These are phyloP conservation scores for Helicostylum pulchrum DNA, from an alignment of 192 early-diverging fungal species.

Conservation along the genomic window DNA sequence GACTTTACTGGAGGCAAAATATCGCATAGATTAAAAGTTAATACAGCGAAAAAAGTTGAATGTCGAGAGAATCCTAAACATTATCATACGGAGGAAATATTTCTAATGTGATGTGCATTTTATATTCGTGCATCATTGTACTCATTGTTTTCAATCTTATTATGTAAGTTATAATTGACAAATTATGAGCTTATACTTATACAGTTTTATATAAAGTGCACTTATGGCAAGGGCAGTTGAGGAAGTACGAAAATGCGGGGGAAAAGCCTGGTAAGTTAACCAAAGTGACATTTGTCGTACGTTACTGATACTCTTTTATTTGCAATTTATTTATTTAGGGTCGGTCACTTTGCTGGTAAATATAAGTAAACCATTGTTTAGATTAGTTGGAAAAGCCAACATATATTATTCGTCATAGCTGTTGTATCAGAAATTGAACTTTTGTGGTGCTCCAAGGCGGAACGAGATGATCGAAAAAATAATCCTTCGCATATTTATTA, in stretches of 20 bases:
- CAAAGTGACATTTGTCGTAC: too few relatives aligned
- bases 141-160: conserved; percentile 22
- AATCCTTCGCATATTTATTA: background rate
- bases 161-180: conserved; percentile 6
- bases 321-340: too few relatives aligned
- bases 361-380: too few relatives aligned
- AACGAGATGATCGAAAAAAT: background rate
- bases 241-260: background rate
- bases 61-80: too few relatives aligned
- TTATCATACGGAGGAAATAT: too few relatives aligned
- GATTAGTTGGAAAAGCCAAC: too few relatives aligned
- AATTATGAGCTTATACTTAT: background rate
- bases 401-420: background rate
- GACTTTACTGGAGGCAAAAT: too few relatives aligned
- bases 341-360: background rate
- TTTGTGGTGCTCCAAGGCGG: background rate
- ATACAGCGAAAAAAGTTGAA: too few relatives aligned
- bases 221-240: background rate
- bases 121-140: conserved; percentile 4
- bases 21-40: too few relatives aligned
- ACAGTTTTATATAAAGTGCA: background rate
- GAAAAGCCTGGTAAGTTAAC: background rate
- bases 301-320: too few relatives aligned
- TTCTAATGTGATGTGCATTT: background rate
- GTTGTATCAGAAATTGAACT: background rate